phyloP scores from a whole-genome alignment of 208 protist species.

The Borovskyia barvae region DNA sequence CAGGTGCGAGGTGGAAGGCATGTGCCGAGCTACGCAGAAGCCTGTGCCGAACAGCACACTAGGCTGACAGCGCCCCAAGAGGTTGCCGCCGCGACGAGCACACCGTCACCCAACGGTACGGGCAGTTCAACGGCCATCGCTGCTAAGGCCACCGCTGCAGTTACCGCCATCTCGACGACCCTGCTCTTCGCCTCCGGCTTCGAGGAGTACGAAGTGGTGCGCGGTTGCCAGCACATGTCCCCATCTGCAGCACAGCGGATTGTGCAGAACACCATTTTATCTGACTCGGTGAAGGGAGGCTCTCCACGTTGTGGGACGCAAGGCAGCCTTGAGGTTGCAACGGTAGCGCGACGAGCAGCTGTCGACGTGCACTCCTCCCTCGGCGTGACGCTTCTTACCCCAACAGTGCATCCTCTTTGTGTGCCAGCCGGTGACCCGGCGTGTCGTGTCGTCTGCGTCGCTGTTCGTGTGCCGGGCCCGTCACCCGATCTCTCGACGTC shows the following conservation, averaged over 20 bases:
- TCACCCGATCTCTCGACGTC: background rate
- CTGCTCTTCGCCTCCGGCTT: constrained; percentile 70
- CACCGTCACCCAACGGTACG: too few relatives aligned
- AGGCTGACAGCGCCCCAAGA: background rate
- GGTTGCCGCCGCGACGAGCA: too few relatives aligned
- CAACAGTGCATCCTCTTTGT: constrained; percentile 55
- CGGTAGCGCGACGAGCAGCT: constrained; percentile 33
- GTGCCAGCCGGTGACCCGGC: constrained; percentile 13
- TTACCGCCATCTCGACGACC: constrained; percentile 48
- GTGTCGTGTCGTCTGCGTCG: constrained; percentile 15
- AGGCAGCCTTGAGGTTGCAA: background rate
- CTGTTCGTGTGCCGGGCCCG: constrained; percentile 17
- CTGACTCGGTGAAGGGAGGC: too few relatives aligned
- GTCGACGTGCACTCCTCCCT: constrained; percentile 66
- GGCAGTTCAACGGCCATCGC: too few relatives aligned
- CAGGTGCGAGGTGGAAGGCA: constrained; percentile 28
- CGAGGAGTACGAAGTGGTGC: constrained; percentile 70
- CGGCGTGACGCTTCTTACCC: constrained; percentile 54
- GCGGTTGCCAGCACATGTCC: constrained; percentile 23
- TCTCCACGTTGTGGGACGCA: too few relatives aligned
- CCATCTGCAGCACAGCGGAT: constrained; percentile 65
- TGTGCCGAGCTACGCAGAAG: constrained; percentile 22
- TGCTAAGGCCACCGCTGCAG: background rate
- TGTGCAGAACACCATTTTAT: constrained; percentile 37
- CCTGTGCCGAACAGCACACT: background rate